phyloP scores from a whole-genome alignment of 805 yeast genomes.

The Candida germanica region DNA sequence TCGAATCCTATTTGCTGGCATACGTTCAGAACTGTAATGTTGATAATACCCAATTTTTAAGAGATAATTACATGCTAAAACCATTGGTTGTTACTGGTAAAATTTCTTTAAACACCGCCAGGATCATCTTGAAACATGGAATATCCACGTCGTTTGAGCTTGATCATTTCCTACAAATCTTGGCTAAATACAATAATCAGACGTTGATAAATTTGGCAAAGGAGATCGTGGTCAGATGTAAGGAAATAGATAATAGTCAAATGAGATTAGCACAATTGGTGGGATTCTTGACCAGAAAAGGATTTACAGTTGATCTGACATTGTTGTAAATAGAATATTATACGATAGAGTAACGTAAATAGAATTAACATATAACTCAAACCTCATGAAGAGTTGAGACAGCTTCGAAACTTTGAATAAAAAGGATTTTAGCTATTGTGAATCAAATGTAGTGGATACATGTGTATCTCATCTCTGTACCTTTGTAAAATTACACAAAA shows the following conservation, averaged over 20 bases:
- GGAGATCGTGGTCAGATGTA: constrained; percentile 19
- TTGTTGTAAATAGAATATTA: constrained; percentile 1
- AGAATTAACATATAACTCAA: too few relatives aligned
- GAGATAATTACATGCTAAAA: constrained; percentile 10
- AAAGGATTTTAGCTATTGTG: too few relatives aligned
- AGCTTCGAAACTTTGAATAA: too few relatives aligned
- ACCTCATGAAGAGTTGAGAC: too few relatives aligned
- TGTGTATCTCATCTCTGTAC: too few relatives aligned
- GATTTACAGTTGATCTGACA: not conserved
- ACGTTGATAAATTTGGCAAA: constrained; percentile 13
- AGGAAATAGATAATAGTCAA: not conserved
- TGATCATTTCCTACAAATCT: constrained; percentile 8
- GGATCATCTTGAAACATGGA: constrained; percentile 1
- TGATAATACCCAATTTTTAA: constrained; percentile 6
- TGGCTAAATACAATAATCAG: constrained; percentile 1
- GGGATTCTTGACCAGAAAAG: not conserved
- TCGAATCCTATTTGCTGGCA: constrained; percentile 4
- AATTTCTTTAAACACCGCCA: not conserved
- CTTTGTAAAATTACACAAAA: too few relatives aligned
- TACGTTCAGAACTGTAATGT: not conserved
- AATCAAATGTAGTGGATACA: too few relatives aligned
- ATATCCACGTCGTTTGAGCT: constrained; percentile 8
- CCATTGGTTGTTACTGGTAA: constrained; percentile 5
- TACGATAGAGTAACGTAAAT: too few relatives aligned
- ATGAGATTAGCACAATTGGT: not conserved